These are phyloP conservation scores for Dentipellis sp. DNA, from an alignment of 768 basidiomycete species.

Conservation along the genomic window DNA sequence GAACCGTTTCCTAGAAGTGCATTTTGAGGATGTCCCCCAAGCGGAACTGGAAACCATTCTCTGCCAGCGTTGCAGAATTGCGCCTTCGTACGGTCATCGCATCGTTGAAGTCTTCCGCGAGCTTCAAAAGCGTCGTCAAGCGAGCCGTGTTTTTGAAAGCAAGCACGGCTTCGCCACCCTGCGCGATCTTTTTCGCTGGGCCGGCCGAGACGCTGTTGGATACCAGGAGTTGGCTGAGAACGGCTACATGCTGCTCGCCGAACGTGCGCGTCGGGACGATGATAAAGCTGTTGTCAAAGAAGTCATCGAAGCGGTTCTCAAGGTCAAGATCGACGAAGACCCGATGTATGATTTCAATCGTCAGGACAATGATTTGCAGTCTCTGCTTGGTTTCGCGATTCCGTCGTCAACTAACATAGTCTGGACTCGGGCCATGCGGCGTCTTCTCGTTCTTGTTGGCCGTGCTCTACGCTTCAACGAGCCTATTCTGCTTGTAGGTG, in stretches of 20 bases:
- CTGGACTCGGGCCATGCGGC: conserved; percentile 92
- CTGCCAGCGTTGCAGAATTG: conserved; percentile 86
- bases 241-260: conserved; percentile 95
- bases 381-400: conserved; percentile 47
- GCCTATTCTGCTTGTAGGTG: conserved; percentile 91
- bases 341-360: conserved; percentile 54
- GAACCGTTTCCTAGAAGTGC: conserved; percentile 95
- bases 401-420: conserved; percentile 47
- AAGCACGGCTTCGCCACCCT: conserved; percentile 96
- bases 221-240: conserved; percentile 93
- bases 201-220: conserved; percentile 77
- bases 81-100: conserved; percentile 85
- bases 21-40: conserved; percentile 96
- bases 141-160: conserved; percentile 90
- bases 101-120: conserved; percentile 92
- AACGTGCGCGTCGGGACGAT: conserved; percentile 75
- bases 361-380: conserved; percentile 28
- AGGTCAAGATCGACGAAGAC: conserved; percentile 69
- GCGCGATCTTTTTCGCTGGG: conserved; percentile 97
- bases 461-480: conserved; percentile 88
- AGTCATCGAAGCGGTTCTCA: conserved; percentile 85
- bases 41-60: conserved; percentile 88
- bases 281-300: conserved; percentile 88
- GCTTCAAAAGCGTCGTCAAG: conserved; percentile 85
- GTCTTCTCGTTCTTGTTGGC: conserved; percentile 75